A percentile compares a stretch with the other conserved stretches of the same genome.
Evolutionary conservation across 208 protist species (phyloP).

Genomic region (Pavlovales sp.): DNA sequence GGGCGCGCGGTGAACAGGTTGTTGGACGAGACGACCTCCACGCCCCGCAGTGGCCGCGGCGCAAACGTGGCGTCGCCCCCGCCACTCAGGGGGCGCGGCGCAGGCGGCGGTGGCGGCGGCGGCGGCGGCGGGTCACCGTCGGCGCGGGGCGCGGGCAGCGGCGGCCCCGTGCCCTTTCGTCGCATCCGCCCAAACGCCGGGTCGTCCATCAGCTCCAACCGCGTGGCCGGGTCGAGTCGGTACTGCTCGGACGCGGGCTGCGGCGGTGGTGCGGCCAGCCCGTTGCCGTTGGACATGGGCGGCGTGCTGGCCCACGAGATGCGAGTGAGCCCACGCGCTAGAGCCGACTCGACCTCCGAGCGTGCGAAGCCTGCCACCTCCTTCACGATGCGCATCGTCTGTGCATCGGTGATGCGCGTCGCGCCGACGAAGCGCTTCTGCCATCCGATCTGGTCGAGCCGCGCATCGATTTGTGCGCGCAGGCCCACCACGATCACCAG

Average conservation of each 20-base stretch:
- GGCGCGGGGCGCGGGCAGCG: no score
- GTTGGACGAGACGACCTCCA: constrained; percentile 17
- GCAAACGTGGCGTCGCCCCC: neutral
- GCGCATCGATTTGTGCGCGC: neutral
- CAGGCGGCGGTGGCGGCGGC: no score
- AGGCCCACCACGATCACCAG: neutral
- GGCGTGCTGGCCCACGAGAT: neutral
- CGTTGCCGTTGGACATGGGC: no score
- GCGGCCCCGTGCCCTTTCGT: no score
- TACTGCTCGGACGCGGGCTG: no score
- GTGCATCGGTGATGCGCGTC: neutral
- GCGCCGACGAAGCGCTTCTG: neutral
- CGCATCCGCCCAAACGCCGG: neutral
- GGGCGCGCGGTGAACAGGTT: constrained; percentile 5
- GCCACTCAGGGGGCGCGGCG: neutral
- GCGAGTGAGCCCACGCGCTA: constrained; percentile 3
- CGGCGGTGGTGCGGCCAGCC: no score
- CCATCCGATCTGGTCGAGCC: neutral
- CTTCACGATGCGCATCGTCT: neutral
- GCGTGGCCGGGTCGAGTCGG: no score
- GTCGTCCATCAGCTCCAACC: neutral
- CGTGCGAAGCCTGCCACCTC: constrained; percentile 7
- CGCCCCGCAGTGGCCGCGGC: neutral
- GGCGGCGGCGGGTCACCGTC: no score
- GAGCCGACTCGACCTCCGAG: neutral